Percentiles rank a stretch among this genome's conserved stretches.
Conservation (phyloP, 257 asterid species). For the Nicotiana tabacum region DNA sequence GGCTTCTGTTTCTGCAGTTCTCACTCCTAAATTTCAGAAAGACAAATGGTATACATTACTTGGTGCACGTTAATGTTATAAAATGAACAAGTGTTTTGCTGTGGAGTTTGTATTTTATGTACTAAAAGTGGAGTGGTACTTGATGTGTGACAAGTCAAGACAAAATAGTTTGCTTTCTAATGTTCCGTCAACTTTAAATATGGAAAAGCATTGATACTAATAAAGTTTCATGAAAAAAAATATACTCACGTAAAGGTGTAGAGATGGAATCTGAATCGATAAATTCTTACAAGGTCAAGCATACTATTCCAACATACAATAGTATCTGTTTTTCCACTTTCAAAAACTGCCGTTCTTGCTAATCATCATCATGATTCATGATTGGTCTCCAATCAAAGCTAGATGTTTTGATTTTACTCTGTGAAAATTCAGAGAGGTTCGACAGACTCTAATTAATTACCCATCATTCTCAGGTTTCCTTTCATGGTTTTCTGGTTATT, state of each 20-base stretch:
- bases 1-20: constrained; percentile 67
- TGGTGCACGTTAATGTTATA: not conserved
- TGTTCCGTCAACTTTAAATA: not conserved
- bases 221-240: not conserved
- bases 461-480: not conserved
- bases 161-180: not conserved
- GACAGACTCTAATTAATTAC: not conserved
- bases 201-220: not conserved
- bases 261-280: not conserved
- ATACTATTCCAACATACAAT: not conserved
- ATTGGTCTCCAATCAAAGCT: not conserved
- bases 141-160: not conserved
- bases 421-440: not conserved
- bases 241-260: not conserved
- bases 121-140: too few species aligned
- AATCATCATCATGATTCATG: not conserved
- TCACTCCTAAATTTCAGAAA: constrained; percentile 48
- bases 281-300: not conserved
- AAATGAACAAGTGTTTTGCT: not conserved
- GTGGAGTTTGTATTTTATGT: not conserved
- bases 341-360: too few species aligned
- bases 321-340: not conserved
- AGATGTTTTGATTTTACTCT: not conserved
- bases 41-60: not conserved
- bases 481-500: not conserved